A percentile compares a stretch with the other conserved stretches of the same genome.
Evolutionary conservation across 345 rosid genomes (phyloP).

Genomic region (Carallia brachiata): DNA sequence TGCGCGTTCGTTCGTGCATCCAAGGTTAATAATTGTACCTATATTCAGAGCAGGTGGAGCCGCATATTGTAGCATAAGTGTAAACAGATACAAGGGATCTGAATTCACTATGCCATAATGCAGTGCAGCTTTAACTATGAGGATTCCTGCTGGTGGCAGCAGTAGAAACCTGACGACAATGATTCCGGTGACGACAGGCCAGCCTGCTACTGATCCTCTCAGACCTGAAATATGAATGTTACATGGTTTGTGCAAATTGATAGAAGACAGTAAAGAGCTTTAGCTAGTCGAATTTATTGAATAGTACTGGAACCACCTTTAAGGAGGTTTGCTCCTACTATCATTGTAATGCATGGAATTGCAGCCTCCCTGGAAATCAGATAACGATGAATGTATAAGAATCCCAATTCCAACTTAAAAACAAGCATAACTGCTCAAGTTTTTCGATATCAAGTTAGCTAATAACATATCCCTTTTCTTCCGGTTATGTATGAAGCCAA

Average conservation of each 20-base stretch:
- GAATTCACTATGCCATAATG: constrained; percentile 30
- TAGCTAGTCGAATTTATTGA: too few relatives aligned
- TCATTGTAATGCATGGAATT: constrained; percentile 29
- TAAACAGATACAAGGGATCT: constrained; percentile 44
- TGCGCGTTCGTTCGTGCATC: background rate
- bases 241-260: too few relatives aligned
- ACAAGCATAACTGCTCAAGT: too few relatives aligned
- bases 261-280: too few relatives aligned
- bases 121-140: constrained; percentile 33
- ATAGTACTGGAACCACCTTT: constrained; percentile 7
- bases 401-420: background rate
- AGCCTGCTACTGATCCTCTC: constrained; percentile 29
- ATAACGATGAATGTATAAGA: background rate
- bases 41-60: constrained; percentile 52
- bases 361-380: constrained; percentile 28
- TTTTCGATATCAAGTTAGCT: too few relatives aligned
- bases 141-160: constrained; percentile 37
- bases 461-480: too few relatives aligned
- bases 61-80: constrained; percentile 52
- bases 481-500: too few relatives aligned
- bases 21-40: constrained; percentile 18
- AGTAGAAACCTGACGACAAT: constrained; percentile 34
- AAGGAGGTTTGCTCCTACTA: constrained; percentile 38
- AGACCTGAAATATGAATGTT: constrained; percentile 32
- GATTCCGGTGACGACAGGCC: constrained; percentile 30